Evolutionary conservation across 2,329 filamentous ascomycete species (phyloP), one percentile per base, ranked within the genome.

Genomic region (Calonectria hawksworthii): DNA sequence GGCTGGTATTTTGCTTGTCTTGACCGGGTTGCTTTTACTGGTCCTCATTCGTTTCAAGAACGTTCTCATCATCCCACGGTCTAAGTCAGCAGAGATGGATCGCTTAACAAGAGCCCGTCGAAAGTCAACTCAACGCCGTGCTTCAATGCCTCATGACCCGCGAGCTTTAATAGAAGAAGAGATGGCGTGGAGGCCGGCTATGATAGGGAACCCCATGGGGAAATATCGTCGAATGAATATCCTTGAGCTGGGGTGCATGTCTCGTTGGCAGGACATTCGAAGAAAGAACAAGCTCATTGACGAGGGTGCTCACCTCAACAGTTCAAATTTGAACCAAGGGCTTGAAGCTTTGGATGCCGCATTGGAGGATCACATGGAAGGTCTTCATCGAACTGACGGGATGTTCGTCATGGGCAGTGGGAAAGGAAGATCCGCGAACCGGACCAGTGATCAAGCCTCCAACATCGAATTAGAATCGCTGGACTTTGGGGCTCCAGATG

Each of bases 211-310:
- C 80, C 93, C 94, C 16, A 91, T 90, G 56, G 91, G 93, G 61
- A 93, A 92, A 83, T 91, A 90, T 80, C 89, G 94, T 65, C 89
- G 92, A 74, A 92, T 96, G 89, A 95, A 91, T 81, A 83, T 95
- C 30, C 86, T 96, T 21, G 94, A 96, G 83, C 85, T 94, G 73
- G 94, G 94, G 0, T 85, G 86, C 44, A 86, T 93, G 87, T 93
- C 90, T 66, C 87, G 94, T 51, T 96, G 93, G 92, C 93, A 91
- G 30, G 94, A 95, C 83, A 95, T 96, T 74, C 87, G 91, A 74
- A 89, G 85, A 77, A 90, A 88, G 80, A 93, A 93, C 79, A 86
- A 86, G 59, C 84, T 93, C 64, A 88, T 92, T 63, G 90, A 92
- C 77, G 83, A 83, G 10, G 83, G 82, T 16, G 80, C 80, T 8